phyloP scores from a whole-genome alignment of 441 rosid species.

The Jatropha podagrica region DNA sequence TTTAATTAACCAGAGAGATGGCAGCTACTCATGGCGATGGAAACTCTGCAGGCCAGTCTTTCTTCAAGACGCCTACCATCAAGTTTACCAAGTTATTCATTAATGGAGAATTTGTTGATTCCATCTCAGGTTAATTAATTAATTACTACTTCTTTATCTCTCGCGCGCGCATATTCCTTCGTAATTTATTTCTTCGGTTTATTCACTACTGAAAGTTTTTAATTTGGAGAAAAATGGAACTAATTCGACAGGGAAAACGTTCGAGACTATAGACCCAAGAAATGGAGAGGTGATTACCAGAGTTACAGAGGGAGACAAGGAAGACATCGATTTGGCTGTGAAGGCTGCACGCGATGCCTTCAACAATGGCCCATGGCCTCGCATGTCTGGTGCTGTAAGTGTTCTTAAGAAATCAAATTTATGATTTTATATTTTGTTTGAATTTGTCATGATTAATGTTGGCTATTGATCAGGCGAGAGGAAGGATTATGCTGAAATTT shows the following conservation, averaged over 20 bases:
- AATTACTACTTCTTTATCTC: no score
- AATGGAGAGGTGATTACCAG: conserved; percentile 51
- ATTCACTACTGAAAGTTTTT: no score
- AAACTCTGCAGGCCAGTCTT: conserved; percentile 16
- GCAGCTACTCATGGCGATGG: conserved; percentile 22
- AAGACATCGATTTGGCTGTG: conserved; percentile 76
- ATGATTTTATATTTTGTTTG: no score
- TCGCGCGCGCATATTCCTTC: no score
- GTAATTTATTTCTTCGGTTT: no score
- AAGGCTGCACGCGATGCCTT: conserved; percentile 79
- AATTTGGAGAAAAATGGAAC: no score
- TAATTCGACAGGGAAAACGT: conserved; percentile 41
- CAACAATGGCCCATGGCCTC: conserved; percentile 89
- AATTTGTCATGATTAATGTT: background rate
- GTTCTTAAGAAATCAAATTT: no score
- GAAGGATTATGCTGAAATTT: conserved; percentile 56
- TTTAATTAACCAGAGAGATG: conserved; percentile 24
- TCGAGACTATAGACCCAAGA: conserved; percentile 78
- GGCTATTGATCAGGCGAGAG: conserved; percentile 49
- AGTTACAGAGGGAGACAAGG: conserved; percentile 63
- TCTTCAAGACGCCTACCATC: conserved; percentile 42
- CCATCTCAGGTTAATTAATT: conserved; percentile 51
- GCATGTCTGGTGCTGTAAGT: conserved; percentile 64
- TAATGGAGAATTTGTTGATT: conserved; percentile 69
- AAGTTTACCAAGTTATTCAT: conserved; percentile 75